These are phyloP conservation scores for Plasmodium yoelii DNA, from an alignment of 169 alveolate species.

Conservation along the genomic window DNA sequence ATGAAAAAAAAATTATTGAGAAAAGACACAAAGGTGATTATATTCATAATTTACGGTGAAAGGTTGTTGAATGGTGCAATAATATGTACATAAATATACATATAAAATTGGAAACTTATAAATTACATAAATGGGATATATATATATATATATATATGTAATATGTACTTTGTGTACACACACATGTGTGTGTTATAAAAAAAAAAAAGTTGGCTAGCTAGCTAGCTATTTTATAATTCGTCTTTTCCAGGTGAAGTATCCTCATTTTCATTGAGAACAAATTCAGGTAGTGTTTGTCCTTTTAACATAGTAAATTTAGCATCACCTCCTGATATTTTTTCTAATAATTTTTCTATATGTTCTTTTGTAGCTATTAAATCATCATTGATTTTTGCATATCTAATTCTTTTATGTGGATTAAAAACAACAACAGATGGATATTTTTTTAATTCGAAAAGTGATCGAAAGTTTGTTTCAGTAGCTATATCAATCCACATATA, in stretches of 20 bases:
- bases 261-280: slow-evolving; percentile 56
- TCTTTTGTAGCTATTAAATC: slow-evolving; percentile 81
- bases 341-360: slow-evolving; percentile 85
- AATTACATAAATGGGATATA: no score
- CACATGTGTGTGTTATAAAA: no score
- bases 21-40: no score
- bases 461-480: slow-evolving; percentile 83
- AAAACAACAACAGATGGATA: slow-evolving; percentile 89
- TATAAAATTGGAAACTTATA: no score
- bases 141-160: no score
- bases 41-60: no score
- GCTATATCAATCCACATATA: slow-evolving; percentile 92
- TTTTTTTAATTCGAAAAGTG: slow-evolving; percentile 79
- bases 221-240: slow-evolving; percentile 18
- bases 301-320: slow-evolving; percentile 87
- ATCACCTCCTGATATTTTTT: slow-evolving; percentile 90
- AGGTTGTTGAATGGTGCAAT: no score
- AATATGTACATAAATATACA: no score
- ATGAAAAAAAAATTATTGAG: no score
- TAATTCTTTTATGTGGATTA: slow-evolving; percentile 87
- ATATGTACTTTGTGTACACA: no score
- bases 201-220: no score
- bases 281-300: slow-evolving; percentile 86
- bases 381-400: slow-evolving; percentile 85
- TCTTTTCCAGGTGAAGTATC: slow-evolving; percentile 27